Conservation (phyloP, 192 early-diverging fungal species). For the Coemansia nantahalensis region DNA sequence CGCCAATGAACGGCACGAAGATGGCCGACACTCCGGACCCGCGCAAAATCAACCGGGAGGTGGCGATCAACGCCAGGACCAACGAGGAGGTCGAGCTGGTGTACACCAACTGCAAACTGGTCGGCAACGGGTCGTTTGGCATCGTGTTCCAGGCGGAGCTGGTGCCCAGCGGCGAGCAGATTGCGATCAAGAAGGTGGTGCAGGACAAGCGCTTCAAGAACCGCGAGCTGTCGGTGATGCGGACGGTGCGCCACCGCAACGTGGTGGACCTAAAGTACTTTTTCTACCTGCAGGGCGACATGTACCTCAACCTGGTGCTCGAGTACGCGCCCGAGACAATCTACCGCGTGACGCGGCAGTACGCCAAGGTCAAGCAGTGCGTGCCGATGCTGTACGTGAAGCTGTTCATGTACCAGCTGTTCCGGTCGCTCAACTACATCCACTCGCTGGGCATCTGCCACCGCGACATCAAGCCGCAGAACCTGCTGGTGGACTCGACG, state of each 20-base stretch:
- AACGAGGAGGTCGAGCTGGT: conserved; percentile 82
- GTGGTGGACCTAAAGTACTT: conserved; percentile 86
- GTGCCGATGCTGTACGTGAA: conserved; percentile 96
- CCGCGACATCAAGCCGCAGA: conserved; percentile 99
- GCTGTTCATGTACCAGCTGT: conserved; percentile 98
- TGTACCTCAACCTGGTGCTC: conserved; percentile 93
- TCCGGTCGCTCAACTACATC: conserved; percentile 95
- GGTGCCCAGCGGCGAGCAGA: conserved; percentile 70
- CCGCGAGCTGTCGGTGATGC: conserved; percentile 68
- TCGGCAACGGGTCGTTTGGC: conserved; percentile 98
- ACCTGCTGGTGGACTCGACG: conserved; percentile 86
- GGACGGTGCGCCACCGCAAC: conserved; percentile 88
- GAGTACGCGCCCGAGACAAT: conserved; percentile 98
- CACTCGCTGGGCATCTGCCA: conserved; percentile 98
- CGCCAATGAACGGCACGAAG: conserved; percentile 47
- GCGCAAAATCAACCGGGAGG: conserved; percentile 67
- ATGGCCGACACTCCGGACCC: conserved; percentile 59
- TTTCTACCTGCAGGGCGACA: conserved; percentile 94
- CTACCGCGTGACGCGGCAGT: conserved; percentile 88
- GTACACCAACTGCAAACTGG: conserved; percentile 90
- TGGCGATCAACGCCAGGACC: conserved; percentile 84
- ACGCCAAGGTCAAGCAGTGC: conserved; percentile 84
- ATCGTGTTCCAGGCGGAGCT: conserved; percentile 96
- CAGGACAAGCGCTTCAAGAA: conserved; percentile 98
- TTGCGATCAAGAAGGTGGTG: conserved; percentile 98